phyloP scores from a whole-genome alignment of 139 green algal species.

The Edaphochlamys debaryana region DNA sequence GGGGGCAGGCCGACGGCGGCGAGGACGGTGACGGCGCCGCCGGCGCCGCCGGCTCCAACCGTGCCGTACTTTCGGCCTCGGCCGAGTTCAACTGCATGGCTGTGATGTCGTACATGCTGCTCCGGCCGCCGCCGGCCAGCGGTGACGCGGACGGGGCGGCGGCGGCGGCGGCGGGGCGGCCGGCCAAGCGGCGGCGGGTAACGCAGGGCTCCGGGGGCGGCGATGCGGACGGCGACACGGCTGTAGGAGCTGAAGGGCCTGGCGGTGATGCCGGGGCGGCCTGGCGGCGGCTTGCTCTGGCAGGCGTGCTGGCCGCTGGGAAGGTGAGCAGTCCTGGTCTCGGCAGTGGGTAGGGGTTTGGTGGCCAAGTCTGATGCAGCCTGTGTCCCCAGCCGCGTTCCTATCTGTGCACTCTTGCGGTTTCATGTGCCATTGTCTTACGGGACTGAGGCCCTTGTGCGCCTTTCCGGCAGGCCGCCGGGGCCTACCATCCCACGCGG shows the following conservation, averaged over 20 bases:
- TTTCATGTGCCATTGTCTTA: too few species aligned
- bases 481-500: constrained; percentile 33
- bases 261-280: neutral
- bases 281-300: neutral
- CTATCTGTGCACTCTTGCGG: too few species aligned
- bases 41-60: neutral
- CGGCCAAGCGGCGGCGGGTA: constrained; percentile 7
- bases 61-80: neutral
- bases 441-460: too few species aligned
- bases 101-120: constrained; percentile 27
- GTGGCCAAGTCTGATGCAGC: too few species aligned
- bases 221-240: too few species aligned
- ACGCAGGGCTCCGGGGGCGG: too few species aligned
- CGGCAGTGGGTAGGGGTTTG: too few species aligned
- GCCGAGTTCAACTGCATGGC: constrained; percentile 43
- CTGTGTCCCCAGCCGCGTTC: too few species aligned
- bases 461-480: neutral
- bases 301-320: neutral
- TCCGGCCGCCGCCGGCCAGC: neutral
- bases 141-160: neutral
- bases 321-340: too few species aligned
- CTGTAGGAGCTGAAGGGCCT: too few species aligned
- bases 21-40: neutral
- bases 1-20: neutral
- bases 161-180: neutral